These are phyloP conservation scores for Begonia fuchsioides DNA, from an alignment of 306 rosid genomes.

Conservation along the genomic window DNA sequence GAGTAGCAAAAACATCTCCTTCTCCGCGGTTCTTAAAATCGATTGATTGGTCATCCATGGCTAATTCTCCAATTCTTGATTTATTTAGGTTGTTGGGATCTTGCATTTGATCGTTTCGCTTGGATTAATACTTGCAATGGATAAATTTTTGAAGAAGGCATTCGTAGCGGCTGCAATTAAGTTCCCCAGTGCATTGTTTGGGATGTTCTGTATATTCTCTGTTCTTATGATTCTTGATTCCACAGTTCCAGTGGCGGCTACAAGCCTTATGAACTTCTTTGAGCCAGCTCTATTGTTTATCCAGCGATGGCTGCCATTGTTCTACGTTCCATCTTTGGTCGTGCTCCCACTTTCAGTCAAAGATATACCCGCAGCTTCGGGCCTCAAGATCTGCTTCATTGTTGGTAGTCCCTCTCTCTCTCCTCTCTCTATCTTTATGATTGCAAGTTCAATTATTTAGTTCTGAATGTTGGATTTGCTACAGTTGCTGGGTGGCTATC, in stretches of 20 bases:
- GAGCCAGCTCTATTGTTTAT: conserved; percentile 77
- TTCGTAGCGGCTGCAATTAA: conserved; percentile 65
- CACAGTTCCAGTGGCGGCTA: conserved; percentile 52
- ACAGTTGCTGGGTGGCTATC: conserved; percentile 96
- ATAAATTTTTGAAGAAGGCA: conserved; percentile 44
- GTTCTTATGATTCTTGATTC: conserved; percentile 49
- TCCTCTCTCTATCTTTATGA: too few relatives aligned
- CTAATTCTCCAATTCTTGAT: neutral
- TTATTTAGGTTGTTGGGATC: conserved; percentile 34
- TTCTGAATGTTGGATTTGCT: conserved; percentile 10
- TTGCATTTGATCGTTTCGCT: conserved; percentile 59
- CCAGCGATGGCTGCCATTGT: conserved; percentile 91
- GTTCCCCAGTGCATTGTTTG: conserved; percentile 90
- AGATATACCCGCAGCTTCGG: conserved; percentile 83
- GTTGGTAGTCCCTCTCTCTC: conserved; percentile 26
- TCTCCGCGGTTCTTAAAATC: neutral
- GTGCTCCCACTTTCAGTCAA: conserved; percentile 68
- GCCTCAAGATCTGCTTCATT: conserved; percentile 64
- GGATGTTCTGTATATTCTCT: conserved; percentile 91
- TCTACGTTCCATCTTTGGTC: conserved; percentile 84
- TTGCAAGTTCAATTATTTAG: conserved; percentile 7
- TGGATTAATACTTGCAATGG: conserved; percentile 53
- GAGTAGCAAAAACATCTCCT: conserved; percentile 10
- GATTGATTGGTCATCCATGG: neutral
- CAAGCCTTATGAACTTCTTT: conserved; percentile 55